Base-by-base conservation (phyloP, 2,329 filamentous ascomycete genomes). In the Fusarium paranaense region DNA sequence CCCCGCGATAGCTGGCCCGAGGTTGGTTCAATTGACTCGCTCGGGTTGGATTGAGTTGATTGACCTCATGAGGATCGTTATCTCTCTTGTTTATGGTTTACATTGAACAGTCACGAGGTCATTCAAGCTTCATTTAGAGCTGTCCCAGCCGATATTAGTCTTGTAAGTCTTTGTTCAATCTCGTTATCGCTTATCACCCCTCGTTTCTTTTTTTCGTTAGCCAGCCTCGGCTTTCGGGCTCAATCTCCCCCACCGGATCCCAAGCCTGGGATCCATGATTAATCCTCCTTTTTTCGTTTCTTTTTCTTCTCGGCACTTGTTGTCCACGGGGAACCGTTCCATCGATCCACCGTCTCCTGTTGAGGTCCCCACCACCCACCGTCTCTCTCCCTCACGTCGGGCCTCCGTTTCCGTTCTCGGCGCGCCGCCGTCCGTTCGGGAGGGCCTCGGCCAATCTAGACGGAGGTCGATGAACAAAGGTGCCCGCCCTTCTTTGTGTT, bases 181-280 rank as follows among this genome's bases (percentile, higher is more conserved):
- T 45, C 35, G 33, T 72, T 77, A 71, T 75, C 50, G 30, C 67
- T 70, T 66, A 73, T 73, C 70, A 75, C 74, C 70, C 66, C 72
- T 71, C 69, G 45, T 50, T 50, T 50, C 45, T 30, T 50, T 50
- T 59, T 67, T 45, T 61, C 57, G 57, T 45, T 38, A 62, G 10
- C 37, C 63, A 45, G 64, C 70, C 66, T 73, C 70, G 62, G 62
- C 66, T 45, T 67, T 62, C 47, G 25, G 47, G 35, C 37, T n/a
- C 54, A 50, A 50, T 69, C 47, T 47, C 47, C 54, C 64, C 64
- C 69, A 64, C 56, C 35, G 54, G 61, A 25, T 54, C 38, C 25
- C 27, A 62, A 37, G 42, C 45, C 22, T 59, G 27, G 38, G 57
- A 37, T 56, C 47, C 40, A 22, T 13, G 40, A 45, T 45, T 42